Evolutionary conservation across 2,329 filamentous ascomycete genomes (phyloP).

Genomic region (Trichoderma aggressivum): DNA sequence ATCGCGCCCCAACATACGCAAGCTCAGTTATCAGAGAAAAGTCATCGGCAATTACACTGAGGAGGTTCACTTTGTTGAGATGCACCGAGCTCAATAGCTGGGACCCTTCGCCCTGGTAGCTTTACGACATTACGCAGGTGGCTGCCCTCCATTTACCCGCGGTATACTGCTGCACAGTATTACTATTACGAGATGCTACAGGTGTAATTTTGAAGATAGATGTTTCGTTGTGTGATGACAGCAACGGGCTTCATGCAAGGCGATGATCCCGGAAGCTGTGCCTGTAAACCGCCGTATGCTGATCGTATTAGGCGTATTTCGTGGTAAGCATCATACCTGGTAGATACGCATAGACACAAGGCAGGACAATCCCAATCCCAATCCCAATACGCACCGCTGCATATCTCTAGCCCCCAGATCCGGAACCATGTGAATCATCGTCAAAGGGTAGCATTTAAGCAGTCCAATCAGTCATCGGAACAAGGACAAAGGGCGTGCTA

Average conservation of each 20-base stretch:
- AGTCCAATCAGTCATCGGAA: neutral
- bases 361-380: neutral
- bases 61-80: neutral
- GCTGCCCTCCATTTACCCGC: neutral
- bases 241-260: neutral
- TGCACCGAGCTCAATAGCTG: neutral
- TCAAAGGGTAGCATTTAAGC: neutral
- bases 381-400: neutral
- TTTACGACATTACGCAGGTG: neutral
- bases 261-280: no score
- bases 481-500: neutral
- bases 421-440: neutral
- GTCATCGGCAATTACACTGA: neutral
- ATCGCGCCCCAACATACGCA: neutral
- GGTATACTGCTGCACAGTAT: neutral
- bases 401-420: neutral
- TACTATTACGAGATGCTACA: neutral
- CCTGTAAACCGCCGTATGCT: neutral
- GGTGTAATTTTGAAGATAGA: neutral
- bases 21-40: neutral
- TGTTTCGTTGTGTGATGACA: neutral
- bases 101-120: neutral
- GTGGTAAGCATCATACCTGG: neutral
- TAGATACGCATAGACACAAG: neutral
- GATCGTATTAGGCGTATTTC: neutral